Conservation (phyloP, 2,329 filamentous ascomycete genomes). For the Fusarium sp. region DNA sequence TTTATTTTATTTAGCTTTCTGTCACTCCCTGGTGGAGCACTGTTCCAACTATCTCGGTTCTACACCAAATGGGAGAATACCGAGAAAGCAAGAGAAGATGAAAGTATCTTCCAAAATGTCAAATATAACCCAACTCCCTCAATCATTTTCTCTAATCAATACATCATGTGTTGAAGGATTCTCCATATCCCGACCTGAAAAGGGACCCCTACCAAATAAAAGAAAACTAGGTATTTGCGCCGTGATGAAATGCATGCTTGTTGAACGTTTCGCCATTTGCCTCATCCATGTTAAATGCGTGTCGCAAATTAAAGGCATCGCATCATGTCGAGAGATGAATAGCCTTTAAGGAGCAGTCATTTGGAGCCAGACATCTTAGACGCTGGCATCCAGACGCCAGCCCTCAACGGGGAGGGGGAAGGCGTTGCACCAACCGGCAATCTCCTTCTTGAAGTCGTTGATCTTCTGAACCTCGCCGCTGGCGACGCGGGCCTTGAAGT, state of each 20-base stretch:
- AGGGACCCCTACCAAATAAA: constrained; percentile 26
- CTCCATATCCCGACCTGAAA: constrained; percentile 40
- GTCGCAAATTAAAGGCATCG: constrained; percentile 29
- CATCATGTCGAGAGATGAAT: constrained; percentile 27
- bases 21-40: constrained; percentile 6
- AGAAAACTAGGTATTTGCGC: constrained; percentile 45
- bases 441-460: constrained; percentile 87
- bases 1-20: constrained; percentile 30
- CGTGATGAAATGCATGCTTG: constrained; percentile 49
- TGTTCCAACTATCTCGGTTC: constrained; percentile 4
- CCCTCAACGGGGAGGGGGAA: constrained; percentile 93
- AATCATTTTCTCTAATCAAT: constrained; percentile 37
- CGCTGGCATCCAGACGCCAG: constrained; percentile 70
- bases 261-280: constrained; percentile 49
- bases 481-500: constrained; percentile 95
- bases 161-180: constrained; percentile 46
- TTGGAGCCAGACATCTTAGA: constrained; percentile 55
- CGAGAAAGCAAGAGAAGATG: constrained; percentile 24
- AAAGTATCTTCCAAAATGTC: constrained; percentile 37
- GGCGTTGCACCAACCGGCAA: constrained; percentile 83
- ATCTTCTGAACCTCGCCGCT: constrained; percentile 83
- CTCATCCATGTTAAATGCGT: constrained; percentile 49
- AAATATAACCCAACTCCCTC: constrained; percentile 45
- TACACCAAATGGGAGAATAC: background rate
- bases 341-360: constrained; percentile 11